Base-by-base conservation (phyloP, 2,329 filamentous ascomycete genomes). In the Ophiocordyceps unilateralis region DNA sequence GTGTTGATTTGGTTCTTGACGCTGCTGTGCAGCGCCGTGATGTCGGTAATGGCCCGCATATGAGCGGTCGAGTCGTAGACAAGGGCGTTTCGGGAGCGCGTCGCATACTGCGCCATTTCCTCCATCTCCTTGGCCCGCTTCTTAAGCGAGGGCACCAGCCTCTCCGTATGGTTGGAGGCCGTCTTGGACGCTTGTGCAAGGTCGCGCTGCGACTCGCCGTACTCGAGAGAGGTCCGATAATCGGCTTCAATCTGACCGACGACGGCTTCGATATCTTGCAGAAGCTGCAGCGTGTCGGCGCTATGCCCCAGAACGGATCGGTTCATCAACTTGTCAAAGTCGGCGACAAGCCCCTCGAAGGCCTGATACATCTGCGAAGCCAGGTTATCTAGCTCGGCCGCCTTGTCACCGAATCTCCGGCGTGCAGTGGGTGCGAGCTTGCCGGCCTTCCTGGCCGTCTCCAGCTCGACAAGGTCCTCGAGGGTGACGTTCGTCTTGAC, bases 211-310 rank as follows among this genome's bases (percentile, higher is more conserved):
- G 78, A 78, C 48, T 76, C 75, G 1, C 76, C 67, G 48, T 87
- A 79, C 6, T 73, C 70, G 39, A 86, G 66, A 11, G 86, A 76
- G 49, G 84, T 80, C 50, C 87, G 81, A 55, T 86, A 84, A 59
- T 96, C 91, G 6, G 81, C 83, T 40, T 80, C 78, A 41, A 98
- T 83, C 61, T 95, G 95, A 53, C 78, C 86, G 42, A 80, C 79
- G 44, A 96, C 70, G 0, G 84, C 81, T 55, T 89, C 81, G 38
- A 96, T 86, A 57, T 96, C 91, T 47, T 86, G 74, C 41, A 91
- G 67, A 7, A 94, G 66, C 47, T 81, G 77, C 20, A 66, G 61
- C 5, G 81, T 71, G 49, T 88, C 83, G 41, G 76, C 70, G 37
- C 66, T 67, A 46, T 76, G 77, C 17, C 68, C 64, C 40, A 77